These are phyloP conservation scores for Oryza nivara DNA, from an alignment of 176 grass and related monocot genomes.

Conservation along the genomic window DNA sequence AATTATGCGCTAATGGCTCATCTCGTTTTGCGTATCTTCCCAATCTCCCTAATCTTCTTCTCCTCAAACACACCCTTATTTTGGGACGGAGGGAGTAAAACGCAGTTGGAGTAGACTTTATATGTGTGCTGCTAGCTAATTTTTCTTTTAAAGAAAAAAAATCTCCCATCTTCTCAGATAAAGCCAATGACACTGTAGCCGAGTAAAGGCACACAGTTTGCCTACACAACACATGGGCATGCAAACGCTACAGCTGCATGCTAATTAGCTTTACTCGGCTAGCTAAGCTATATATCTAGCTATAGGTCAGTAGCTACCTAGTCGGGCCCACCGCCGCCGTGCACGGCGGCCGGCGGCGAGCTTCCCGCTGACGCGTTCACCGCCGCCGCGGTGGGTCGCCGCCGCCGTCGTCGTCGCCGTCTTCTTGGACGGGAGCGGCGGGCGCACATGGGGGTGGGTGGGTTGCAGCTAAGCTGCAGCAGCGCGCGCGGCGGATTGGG, in stretches of 20 bases:
- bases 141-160: not conserved
- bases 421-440: constrained; percentile 36
- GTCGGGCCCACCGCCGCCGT: not conserved
- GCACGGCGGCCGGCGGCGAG: not conserved
- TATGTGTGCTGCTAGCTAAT: not conserved
- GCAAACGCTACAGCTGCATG: not conserved
- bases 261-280: too few relatives aligned
- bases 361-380: not conserved
- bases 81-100: not conserved
- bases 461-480: not conserved
- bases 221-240: not conserved
- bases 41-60: too few relatives aligned
- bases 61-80: too few relatives aligned
- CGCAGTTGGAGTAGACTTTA: not conserved
- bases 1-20: too few relatives aligned
- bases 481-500: not conserved
- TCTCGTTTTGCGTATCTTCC: too few relatives aligned
- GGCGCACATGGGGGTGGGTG: not conserved
- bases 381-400: not conserved
- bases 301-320: not conserved
- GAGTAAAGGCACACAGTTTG: constrained; percentile 5
- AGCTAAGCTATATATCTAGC: not conserved
- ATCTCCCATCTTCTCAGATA: not conserved
- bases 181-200: not conserved
- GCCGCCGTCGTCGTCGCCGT: not conserved